Conservation (phyloP, 2,329 filamentous ascomycete genomes). For the Simplicillium sp. region DNA sequence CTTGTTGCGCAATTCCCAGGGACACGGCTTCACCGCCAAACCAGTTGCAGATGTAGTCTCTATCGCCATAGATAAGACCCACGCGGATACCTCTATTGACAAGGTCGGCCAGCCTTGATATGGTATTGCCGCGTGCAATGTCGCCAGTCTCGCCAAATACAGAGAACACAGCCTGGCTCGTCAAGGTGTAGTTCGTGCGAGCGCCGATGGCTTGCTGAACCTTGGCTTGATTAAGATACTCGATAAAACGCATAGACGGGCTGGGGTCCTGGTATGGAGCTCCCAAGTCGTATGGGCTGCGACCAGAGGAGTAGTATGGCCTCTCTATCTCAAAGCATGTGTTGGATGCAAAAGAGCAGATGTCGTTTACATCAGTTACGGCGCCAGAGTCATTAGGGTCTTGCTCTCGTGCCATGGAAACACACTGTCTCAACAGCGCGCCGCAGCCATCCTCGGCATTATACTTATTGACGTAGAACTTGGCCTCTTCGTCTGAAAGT, state of each 20-base stretch:
- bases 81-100: conserved; percentile 56
- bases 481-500: conserved; percentile 41
- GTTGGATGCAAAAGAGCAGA: conserved; percentile 42
- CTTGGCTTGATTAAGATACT: conserved; percentile 53
- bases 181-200: conserved; percentile 48
- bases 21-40: conserved; percentile 68
- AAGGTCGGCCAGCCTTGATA: conserved; percentile 49
- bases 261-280: conserved; percentile 48
- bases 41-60: conserved; percentile 58
- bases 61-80: conserved; percentile 60
- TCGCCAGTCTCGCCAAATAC: conserved; percentile 46
- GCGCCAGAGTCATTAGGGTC: conserved; percentile 33
- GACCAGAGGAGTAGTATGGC: conserved; percentile 45
- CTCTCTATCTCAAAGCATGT: conserved; percentile 40
- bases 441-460: conserved; percentile 35
- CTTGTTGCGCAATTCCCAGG: conserved; percentile 45
- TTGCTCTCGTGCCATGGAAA: conserved; percentile 23
- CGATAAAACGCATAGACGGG: conserved; percentile 49
- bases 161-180: conserved; percentile 32
- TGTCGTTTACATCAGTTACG: conserved; percentile 23
- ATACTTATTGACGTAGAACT: conserved; percentile 29
- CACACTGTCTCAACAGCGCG: conserved; percentile 42
- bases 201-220: conserved; percentile 53
- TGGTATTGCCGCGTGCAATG: conserved; percentile 52
- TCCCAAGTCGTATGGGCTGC: conserved; percentile 53